Base-by-base conservation (phyloP, 805 yeast species). In the Candida vartiovaarae region DNA sequence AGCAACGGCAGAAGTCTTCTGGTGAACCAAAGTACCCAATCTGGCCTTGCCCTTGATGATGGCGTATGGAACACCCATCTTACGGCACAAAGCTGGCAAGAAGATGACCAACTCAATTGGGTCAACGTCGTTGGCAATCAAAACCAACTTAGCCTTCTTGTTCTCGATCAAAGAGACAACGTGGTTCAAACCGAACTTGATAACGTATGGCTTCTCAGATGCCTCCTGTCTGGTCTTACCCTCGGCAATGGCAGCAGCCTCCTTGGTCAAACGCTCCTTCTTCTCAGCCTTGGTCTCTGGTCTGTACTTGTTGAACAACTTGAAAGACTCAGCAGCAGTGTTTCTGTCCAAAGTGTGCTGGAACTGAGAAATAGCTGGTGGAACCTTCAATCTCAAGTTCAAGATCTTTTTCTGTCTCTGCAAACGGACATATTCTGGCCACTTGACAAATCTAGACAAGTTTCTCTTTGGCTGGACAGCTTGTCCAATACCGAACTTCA, bases 21-120 rank as follows among this genome's bases (percentile, higher is more conserved):
- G 80, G 89, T 91, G 96, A 54, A 89, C 96, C 64, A 91, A 74
- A 64, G 97, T 84, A 60, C 98, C 98, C 66, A 91, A 83, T 80
- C 98, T 87, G 58, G 96, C 96, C 85, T 89, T 89, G 72, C 96
- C 96, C 83, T 89, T 89, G 68, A 90, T 86, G 68, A 90, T 84
- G 56, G 98, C 97, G 80, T 90, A 90, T 70, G 99, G 98, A 57
- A 93, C 90, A 76, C 97, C 98, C 95, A 91, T 82, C 84, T 93
- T 93, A 78, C 91, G 88, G 80, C 97, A 91, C 68, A 91, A 81
- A 73, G 99, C 97, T 68, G 99, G 99, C 63, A 91, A 77, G 84
- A 87, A 91, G 65, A 91, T 77, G 60, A 91, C 98, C 68, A 91
- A 80, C 78, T 91, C 99, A 67, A 91, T 86, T 67, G 99, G 99